phyloP scores from a whole-genome alignment of 257 asterid genomes.

The Oldenlandia corymbosa region DNA sequence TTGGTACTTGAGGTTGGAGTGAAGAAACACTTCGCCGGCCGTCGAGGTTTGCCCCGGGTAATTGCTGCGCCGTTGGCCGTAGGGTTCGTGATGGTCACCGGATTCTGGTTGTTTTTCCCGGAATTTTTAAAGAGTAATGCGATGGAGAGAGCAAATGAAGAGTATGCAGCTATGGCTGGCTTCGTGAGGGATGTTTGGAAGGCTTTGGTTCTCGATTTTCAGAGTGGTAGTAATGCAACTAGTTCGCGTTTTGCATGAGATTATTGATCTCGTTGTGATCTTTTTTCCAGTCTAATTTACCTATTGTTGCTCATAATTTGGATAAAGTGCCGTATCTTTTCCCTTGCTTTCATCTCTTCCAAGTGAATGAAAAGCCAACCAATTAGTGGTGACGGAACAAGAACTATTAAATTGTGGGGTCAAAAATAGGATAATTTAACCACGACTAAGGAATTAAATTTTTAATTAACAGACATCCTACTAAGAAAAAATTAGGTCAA shows the following conservation, averaged over 20 bases:
- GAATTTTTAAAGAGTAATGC: constrained; percentile 11
- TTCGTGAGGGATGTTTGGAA: constrained; percentile 8
- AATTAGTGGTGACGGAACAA: too few species aligned
- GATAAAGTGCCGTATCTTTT: too few species aligned
- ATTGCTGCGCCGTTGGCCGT: constrained; percentile 6
- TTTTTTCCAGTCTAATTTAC: neutral
- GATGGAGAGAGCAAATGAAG: constrained; percentile 1
- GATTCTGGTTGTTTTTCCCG: constrained; percentile 16
- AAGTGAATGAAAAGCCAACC: too few species aligned
- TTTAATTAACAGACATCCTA: too few species aligned
- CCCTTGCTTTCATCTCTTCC: too few species aligned
- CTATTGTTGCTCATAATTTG: too few species aligned
- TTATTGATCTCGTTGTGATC: neutral
- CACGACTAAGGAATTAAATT: too few species aligned
- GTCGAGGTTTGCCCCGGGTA: constrained; percentile 7
- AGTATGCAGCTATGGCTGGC: constrained; percentile 15
- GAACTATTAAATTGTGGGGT: too few species aligned
- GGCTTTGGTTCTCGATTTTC: neutral
- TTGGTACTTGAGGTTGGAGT: constrained; percentile 27
- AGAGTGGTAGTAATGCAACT: neutral
- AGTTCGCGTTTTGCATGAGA: neutral
- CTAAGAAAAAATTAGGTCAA: too few species aligned
- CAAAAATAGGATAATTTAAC: too few species aligned
- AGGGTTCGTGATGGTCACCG: constrained; percentile 17
- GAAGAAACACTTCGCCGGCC: constrained; percentile 21